Percentiles rank a stretch among this genome's conserved stretches.
phyloP scores from a whole-genome alignment of 1,139 yeast species.

The Pichia sp. region DNA sequence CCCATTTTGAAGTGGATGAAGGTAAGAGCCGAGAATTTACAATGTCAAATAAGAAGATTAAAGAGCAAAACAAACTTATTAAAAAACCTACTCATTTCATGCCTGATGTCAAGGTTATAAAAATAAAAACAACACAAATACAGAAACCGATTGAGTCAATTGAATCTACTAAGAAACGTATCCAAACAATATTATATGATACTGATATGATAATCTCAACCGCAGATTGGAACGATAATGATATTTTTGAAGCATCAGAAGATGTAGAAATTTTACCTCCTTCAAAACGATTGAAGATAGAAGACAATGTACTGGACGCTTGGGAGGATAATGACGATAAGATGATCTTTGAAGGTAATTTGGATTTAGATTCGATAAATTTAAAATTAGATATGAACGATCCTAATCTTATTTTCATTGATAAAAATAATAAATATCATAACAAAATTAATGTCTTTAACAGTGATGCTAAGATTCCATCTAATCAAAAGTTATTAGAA shows the following conservation, averaged over 20 bases:
- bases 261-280: slow-evolving; percentile 17
- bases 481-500: slow-evolving; percentile 43
- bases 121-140: slow-evolving; percentile 13
- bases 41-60: slow-evolving; percentile 16
- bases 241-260: slow-evolving; percentile 44
- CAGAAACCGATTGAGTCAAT: slow-evolving; percentile 15
- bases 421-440: slow-evolving; percentile 28
- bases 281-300: slow-evolving; percentile 25
- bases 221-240: slow-evolving; percentile 79
- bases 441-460: slow-evolving; percentile 14
- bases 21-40: slow-evolving; percentile 34
- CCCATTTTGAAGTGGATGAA: slow-evolving; percentile 40
- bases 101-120: slow-evolving; percentile 23
- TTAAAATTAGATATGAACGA: slow-evolving; percentile 81
- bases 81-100: slow-evolving; percentile 1
- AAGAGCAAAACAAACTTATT: slow-evolving; percentile 14
- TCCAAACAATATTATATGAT: slow-evolving; percentile 39
- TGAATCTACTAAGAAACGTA: slow-evolving; percentile 24
- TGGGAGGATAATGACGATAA: slow-evolving; percentile 61
- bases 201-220: slow-evolving; percentile 66
- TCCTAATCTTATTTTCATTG: slow-evolving; percentile 64
- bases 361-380: slow-evolving; percentile 37
- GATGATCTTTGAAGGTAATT: slow-evolving; percentile 68
- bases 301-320: slow-evolving; percentile 27
- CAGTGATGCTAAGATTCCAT: slow-evolving; percentile 38